Percentiles rank a stretch among this genome's conserved stretches.
Conservation (phyloP, 768 basidiomycete genomes). For the Suillus discolor region DNA sequence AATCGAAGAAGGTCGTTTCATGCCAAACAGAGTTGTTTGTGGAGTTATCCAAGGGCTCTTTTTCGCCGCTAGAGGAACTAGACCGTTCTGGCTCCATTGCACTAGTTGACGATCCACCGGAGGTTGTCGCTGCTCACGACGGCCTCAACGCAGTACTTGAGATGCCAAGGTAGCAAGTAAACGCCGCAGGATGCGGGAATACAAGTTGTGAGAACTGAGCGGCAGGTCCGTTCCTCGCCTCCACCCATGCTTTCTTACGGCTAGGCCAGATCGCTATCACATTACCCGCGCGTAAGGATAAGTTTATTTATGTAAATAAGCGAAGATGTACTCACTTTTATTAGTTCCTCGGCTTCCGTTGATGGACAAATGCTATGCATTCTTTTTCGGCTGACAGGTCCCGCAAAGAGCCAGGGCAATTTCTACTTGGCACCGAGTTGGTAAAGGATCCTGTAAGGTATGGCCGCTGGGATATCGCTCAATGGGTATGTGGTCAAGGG, state of each 20-base stretch:
- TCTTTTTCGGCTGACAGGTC: background rate
- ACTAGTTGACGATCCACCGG: background rate
- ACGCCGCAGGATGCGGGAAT: background rate
- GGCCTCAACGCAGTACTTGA: background rate
- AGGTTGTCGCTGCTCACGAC: background rate
- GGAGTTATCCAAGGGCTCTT: background rate
- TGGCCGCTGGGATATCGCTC: background rate
- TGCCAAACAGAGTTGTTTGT: background rate
- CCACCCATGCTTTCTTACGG: background rate
- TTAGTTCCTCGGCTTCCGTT: background rate
- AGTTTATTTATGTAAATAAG: background rate
- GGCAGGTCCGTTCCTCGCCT: background rate
- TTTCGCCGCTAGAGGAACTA: slow-evolving; percentile 3
- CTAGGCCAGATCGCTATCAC: background rate
- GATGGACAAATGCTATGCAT: background rate
- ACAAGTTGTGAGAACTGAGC: background rate
- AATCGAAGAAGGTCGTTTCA: background rate
- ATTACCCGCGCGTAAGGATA: background rate
- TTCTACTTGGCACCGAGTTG: background rate
- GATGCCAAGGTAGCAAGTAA: background rate
- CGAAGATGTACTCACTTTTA: background rate
- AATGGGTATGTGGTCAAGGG: background rate
- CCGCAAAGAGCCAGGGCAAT: background rate
- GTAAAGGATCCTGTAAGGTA: background rate
- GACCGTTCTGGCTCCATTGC: background rate